phyloP scores from a whole-genome alignment of 805 yeast species.

The Sugiyamaella mastotermitis region DNA sequence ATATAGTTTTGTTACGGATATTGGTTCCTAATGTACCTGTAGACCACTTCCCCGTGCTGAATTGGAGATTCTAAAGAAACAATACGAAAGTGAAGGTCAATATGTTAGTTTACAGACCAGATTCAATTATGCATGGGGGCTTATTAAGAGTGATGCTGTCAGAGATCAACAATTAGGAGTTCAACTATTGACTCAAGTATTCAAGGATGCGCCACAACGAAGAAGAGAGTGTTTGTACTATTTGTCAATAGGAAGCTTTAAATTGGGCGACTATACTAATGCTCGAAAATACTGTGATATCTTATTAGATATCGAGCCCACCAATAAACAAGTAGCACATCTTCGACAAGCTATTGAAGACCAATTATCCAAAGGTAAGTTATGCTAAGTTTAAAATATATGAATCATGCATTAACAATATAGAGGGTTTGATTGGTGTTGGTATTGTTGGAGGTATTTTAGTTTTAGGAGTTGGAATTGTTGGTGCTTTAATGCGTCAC shows the following conservation, averaged over 20 bases:
- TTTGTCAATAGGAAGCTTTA: conserved; percentile 79
- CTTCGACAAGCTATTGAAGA: conserved; percentile 76
- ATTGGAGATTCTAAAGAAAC: conserved; percentile 66
- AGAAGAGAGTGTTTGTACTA: conserved; percentile 88
- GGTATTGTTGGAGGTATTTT: conserved; percentile 82
- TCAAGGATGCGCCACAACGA: conserved; percentile 71
- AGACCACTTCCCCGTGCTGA: conserved; percentile 66
- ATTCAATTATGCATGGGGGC: conserved; percentile 96
- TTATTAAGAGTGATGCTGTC: conserved; percentile 61
- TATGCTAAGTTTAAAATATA: background rate
- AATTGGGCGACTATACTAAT: conserved; percentile 79
- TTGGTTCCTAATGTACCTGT: too few relatives aligned
- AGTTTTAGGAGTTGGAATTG: conserved; percentile 72
- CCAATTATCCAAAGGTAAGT: conserved; percentile 53
- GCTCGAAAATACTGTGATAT: conserved; percentile 83
- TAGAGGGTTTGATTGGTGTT: conserved; percentile 81
- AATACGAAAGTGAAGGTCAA: conserved; percentile 76
- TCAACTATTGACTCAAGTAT: conserved; percentile 51
- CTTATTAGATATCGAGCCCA: conserved; percentile 73
- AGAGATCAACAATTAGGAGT: conserved; percentile 76
- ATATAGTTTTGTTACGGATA: background rate
- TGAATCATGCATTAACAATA: too few relatives aligned
- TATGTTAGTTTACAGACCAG: conserved; percentile 73
- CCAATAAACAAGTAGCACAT: conserved; percentile 67
- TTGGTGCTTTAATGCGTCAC: conserved; percentile 31